Percentiles rank a stretch among this genome's conserved stretches.
Evolutionary conservation across 1,284 basidiomycete genomes (phyloP).

Genomic region (Cerrena zonata): DNA sequence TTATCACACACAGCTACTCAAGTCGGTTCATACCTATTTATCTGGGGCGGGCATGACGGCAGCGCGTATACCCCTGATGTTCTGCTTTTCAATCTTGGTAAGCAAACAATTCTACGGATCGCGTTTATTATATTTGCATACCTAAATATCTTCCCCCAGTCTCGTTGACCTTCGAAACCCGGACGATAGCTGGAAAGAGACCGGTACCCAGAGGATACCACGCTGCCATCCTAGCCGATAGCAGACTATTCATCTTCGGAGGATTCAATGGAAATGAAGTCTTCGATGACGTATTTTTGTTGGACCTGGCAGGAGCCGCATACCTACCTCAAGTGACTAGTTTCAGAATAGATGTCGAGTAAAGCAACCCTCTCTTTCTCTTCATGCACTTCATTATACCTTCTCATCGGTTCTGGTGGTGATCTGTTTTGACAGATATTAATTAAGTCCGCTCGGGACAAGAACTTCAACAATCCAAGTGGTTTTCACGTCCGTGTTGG

Average conservation of each 20-base stretch:
- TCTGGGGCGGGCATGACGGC: conserved; percentile 85
- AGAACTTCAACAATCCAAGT: no score
- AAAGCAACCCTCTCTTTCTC: background rate
- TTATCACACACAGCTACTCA: conserved; percentile 85
- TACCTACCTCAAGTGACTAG: conserved; percentile 90
- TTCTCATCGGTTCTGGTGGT: background rate
- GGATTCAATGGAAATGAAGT: conserved; percentile 81
- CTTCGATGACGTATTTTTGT: conserved; percentile 78
- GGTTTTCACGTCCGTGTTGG: no score
- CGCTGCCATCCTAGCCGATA: conserved; percentile 75
- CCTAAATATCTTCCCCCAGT: conserved; percentile 43
- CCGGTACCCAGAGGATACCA: conserved; percentile 81
- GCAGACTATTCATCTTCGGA: conserved; percentile 80
- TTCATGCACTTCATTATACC: background rate
- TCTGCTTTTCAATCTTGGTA: conserved; percentile 82
- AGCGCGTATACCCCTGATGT: conserved; percentile 74
- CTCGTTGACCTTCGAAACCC: conserved; percentile 60
- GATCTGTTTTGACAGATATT: background rate
- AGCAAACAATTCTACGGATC: conserved; percentile 15
- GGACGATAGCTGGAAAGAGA: conserved; percentile 58
- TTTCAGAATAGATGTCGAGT: conserved; percentile 51
- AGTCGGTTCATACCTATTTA: conserved; percentile 89
- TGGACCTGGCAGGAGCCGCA: conserved; percentile 83
- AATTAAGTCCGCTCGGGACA: background rate
- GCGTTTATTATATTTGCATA: background rate